Conservation (phyloP, 345 rosid genomes). For the Eucalyptus tenuipes region DNA sequence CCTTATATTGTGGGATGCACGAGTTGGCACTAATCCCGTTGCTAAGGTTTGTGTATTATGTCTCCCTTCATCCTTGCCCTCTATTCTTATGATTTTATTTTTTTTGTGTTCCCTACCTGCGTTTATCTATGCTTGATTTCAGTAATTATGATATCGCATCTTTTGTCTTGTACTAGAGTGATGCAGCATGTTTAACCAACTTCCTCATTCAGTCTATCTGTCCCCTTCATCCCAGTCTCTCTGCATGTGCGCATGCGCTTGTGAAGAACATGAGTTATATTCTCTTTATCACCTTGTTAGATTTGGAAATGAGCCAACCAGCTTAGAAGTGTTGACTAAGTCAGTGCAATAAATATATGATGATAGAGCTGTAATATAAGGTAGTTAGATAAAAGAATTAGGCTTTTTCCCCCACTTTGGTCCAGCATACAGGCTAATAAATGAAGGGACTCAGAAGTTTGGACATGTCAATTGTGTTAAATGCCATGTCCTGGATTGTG, state of each 20-base stretch:
- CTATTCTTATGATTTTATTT: background rate
- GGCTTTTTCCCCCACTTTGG: background rate
- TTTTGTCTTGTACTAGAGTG: background rate
- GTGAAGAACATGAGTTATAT: background rate
- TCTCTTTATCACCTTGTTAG: background rate
- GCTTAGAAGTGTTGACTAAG: background rate
- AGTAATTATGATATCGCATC: background rate
- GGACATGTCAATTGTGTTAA: background rate
- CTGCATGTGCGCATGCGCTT: background rate
- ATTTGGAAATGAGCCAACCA: background rate
- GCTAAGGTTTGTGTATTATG: slow-evolving; percentile 40
- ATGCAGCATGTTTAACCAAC: background rate
- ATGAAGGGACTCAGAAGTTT: background rate
- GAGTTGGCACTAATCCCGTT: slow-evolving; percentile 69
- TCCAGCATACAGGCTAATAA: background rate
- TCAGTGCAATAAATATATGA: background rate
- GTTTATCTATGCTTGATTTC: background rate
- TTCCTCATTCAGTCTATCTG: background rate
- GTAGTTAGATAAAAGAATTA: background rate
- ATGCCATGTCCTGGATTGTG: background rate
- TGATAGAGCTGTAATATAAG: background rate
- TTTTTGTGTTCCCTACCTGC: background rate
- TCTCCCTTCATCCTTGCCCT: background rate
- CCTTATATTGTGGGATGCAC: slow-evolving; percentile 98
- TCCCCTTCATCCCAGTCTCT: background rate